Conservation (phyloP, 1,284 basidiomycete genomes). For the Ustilago nuda region DNA sequence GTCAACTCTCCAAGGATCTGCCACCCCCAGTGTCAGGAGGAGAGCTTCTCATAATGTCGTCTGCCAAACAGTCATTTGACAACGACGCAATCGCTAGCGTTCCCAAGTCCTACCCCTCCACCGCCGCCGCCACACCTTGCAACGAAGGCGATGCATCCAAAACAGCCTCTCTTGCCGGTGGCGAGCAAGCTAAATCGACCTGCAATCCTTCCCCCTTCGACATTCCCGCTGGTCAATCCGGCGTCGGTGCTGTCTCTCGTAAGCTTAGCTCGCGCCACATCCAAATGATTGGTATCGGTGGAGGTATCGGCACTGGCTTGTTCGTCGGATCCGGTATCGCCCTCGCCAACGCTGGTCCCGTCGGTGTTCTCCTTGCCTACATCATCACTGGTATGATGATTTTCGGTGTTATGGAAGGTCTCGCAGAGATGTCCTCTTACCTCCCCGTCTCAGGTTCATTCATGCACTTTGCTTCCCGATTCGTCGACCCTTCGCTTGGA, state of each 20-base stretch:
- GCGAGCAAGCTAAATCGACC: constrained; percentile 22
- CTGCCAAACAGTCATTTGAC: constrained; percentile 36
- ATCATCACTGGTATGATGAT: constrained; percentile 59
- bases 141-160: constrained; percentile 30
- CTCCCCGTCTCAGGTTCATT: constrained; percentile 65
- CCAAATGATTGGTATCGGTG: constrained; percentile 61
- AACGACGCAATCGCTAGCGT: constrained; percentile 40
- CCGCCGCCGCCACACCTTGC: neutral
- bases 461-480: constrained; percentile 58
- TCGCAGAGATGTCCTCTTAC: constrained; percentile 61
- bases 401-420: constrained; percentile 57
- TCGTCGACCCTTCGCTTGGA: constrained; percentile 77
- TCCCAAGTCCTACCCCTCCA: constrained; percentile 31
- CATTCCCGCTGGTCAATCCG: constrained; percentile 34
- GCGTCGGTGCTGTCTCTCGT: constrained; percentile 45
- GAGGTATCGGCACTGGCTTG: constrained; percentile 64
- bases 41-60: constrained; percentile 33
- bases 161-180: constrained; percentile 20
- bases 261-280: constrained; percentile 49
- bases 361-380: constrained; percentile 59
- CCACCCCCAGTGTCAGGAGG: constrained; percentile 25
- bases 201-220: constrained; percentile 34
- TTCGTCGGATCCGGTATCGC: constrained; percentile 60
- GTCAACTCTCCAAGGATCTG: constrained; percentile 33
- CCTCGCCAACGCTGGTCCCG: constrained; percentile 58